Evolutionary conservation across 257 asterid genomes (phyloP).

Genomic region (Penstemon davidsonii): DNA sequence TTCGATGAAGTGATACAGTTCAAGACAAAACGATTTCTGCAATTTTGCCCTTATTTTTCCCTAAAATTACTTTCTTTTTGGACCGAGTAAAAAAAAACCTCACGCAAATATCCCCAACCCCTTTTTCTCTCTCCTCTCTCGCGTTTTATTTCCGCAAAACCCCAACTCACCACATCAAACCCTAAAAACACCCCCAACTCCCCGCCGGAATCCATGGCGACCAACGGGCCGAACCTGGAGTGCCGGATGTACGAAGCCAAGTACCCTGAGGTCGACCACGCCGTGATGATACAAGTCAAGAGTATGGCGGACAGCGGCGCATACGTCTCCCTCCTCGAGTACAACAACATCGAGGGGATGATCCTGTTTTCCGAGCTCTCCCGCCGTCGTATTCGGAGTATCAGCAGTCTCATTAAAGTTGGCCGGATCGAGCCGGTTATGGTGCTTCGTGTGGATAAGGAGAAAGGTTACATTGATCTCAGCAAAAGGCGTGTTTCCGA

Average conservation of each 20-base stretch:
- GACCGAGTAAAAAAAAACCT: too few species aligned
- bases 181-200: not conserved
- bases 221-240: constrained; percentile 71
- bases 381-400: constrained; percentile 94
- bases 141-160: not conserved
- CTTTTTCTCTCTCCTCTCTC: not conserved
- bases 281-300: constrained; percentile 96
- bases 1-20: too few species aligned
- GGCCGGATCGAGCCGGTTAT: constrained; percentile 96
- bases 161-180: not conserved
- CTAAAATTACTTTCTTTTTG: too few species aligned
- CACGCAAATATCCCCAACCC: not conserved
- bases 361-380: constrained; percentile 97
- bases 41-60: too few species aligned
- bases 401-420: constrained; percentile 86
- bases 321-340: constrained; percentile 84
- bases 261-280: constrained; percentile 92
- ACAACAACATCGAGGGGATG: constrained; percentile 97
- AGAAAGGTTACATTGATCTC: constrained; percentile 93
- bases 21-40: too few species aligned
- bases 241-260: constrained; percentile 97
- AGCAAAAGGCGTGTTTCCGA: constrained; percentile 96
- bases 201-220: constrained; percentile 45
- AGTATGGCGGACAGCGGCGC: constrained; percentile 99
- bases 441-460: constrained; percentile 97